Evolutionary conservation across 23 red algal species (phyloP).

Genomic region (Cyanidium caldarium): DNA sequence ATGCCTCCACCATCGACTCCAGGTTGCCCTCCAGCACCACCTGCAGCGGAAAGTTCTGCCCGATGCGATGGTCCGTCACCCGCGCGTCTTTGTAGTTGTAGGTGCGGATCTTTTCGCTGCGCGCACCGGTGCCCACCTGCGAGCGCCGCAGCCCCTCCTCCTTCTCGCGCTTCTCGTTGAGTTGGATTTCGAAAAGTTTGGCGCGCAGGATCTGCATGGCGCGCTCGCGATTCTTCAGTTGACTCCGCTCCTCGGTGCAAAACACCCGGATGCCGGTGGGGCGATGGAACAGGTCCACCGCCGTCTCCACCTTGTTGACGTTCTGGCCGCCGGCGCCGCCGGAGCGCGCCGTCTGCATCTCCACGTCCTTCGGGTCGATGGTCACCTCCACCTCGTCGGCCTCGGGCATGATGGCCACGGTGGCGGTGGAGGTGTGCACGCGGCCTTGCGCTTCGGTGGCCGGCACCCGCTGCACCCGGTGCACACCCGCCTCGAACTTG

Average conservation of each 20-base stretch:
- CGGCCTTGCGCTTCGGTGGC: constrained; percentile 62
- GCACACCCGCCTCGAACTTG: constrained; percentile 84
- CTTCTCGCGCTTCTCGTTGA: constrained; percentile 62
- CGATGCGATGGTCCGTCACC: constrained; percentile 78
- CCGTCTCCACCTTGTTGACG: constrained; percentile 97
- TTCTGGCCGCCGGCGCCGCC: constrained; percentile 98
- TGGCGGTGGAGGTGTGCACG: constrained; percentile 84
- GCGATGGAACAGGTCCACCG: constrained; percentile 40
- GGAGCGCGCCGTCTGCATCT: constrained; percentile 72
- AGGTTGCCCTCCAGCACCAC: constrained; percentile 66
- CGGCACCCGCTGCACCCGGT: constrained; percentile 90
- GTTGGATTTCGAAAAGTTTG: constrained; percentile 88
- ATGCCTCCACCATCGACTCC: constrained; percentile 75
- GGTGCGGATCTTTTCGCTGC: constrained; percentile 94
- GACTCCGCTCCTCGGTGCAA: constrained; percentile 59
- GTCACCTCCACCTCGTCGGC: constrained; percentile 96
- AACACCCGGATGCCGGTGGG: constrained; percentile 66
- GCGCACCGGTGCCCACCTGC: constrained; percentile 90
- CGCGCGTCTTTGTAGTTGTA: constrained; percentile 99
- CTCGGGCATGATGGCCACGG: constrained; percentile 88
- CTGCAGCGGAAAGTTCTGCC: constrained; percentile 68
- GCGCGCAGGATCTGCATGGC: constrained; percentile 98
- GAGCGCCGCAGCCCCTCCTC: constrained; percentile 46
- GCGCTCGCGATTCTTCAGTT: constrained; percentile 82
- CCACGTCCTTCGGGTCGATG: constrained; percentile 92